Evolutionary conservation across 2,329 filamentous ascomycete genomes (phyloP).

Genomic region (Chrysosporium queenslandicum): DNA sequence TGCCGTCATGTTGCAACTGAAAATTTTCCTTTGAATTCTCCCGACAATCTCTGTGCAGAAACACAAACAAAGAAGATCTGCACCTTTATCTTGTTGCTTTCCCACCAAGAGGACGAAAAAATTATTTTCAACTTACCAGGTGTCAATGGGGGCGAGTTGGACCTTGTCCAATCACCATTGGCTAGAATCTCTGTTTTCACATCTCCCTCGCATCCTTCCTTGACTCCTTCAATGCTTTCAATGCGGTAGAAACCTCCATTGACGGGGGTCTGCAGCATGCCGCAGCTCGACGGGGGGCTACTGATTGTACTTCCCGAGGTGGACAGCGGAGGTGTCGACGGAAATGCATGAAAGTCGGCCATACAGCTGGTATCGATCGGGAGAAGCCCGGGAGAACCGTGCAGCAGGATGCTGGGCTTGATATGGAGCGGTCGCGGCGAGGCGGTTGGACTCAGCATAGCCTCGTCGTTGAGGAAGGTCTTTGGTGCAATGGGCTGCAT

Average conservation of each 20-base stretch:
- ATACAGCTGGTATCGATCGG: slow-evolving; percentile 67
- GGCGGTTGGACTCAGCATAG: slow-evolving; percentile 62
- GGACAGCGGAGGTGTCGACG: slow-evolving; percentile 78
- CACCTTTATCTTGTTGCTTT: background rate
- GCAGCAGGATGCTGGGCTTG: slow-evolving; percentile 62
- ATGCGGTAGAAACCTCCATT: slow-evolving; percentile 66
- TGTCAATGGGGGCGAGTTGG: slow-evolving; percentile 74
- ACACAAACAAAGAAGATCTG: background rate
- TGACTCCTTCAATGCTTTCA: slow-evolving; percentile 56
- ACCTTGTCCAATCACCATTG: slow-evolving; percentile 63
- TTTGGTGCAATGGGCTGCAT: slow-evolving; percentile 15
- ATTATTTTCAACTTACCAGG: slow-evolving; percentile 57
- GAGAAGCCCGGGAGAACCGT: slow-evolving; percentile 44
- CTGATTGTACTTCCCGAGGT: slow-evolving; percentile 74
- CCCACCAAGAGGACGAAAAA: background rate
- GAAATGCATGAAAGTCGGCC: slow-evolving; percentile 60
- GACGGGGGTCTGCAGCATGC: slow-evolving; percentile 70
- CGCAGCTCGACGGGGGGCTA: slow-evolving; percentile 68
- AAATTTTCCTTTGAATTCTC: background rate
- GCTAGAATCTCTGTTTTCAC: slow-evolving; percentile 62
- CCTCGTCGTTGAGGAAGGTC: slow-evolving; percentile 45
- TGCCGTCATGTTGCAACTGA: background rate
- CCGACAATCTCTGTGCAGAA: background rate
- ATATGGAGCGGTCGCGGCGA: slow-evolving; percentile 64
- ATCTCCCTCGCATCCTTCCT: slow-evolving; percentile 62